These are phyloP conservation scores for Oryza nivara DNA, from an alignment of 176 grass and related monocot species.

Conservation along the genomic window DNA sequence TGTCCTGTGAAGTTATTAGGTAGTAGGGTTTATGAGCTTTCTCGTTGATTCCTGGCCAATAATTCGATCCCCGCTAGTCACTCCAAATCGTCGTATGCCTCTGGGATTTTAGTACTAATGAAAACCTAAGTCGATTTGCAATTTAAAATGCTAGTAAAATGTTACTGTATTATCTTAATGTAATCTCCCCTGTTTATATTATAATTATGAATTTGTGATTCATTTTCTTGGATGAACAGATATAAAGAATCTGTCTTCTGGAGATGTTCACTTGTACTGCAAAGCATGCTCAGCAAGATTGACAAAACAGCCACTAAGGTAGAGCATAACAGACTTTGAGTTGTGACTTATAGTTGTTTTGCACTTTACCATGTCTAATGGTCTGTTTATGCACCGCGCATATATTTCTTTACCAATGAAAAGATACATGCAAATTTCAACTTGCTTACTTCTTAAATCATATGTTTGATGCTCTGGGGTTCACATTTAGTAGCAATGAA, in stretches of 20 bases:
- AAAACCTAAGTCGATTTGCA: not conserved
- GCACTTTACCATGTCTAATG: not conserved
- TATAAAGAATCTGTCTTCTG: slow-evolving; percentile 61
- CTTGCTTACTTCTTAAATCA: slow-evolving; percentile 32
- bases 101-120: not conserved
- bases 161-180: not conserved
- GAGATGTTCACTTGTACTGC: slow-evolving; percentile 69
- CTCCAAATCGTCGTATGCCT: not conserved
- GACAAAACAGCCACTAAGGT: slow-evolving; percentile 84
- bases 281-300: slow-evolving; percentile 74
- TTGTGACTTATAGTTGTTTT: not conserved
- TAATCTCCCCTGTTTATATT: slow-evolving; percentile 8
- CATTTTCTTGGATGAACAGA: slow-evolving; percentile 48
- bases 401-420: not conserved
- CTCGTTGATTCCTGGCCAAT: not conserved
- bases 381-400: not conserved
- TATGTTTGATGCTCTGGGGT: not conserved
- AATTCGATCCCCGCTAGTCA: not conserved
- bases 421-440: not conserved
- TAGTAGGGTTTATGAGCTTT: not conserved
- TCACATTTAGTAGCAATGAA: not conserved
- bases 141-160: not conserved
- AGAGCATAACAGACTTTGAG: not conserved
- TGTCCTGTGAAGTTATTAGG: too few species aligned
- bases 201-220: not conserved